These are phyloP conservation scores for Pythium angustatum DNA, from an alignment of 352 stramenopile species.

Conservation along the genomic window DNA sequence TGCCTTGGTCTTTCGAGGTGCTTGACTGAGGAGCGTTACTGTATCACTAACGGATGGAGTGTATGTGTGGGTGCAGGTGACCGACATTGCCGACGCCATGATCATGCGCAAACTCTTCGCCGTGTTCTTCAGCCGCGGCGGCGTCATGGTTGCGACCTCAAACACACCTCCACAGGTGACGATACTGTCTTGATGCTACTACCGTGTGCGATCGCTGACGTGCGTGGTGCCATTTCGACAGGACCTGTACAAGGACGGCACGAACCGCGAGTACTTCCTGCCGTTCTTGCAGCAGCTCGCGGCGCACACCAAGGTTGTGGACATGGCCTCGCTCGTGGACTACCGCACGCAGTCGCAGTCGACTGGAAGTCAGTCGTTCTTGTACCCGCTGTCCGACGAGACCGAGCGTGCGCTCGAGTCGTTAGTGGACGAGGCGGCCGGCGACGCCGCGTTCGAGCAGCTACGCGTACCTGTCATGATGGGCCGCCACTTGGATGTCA, in stretches of 20 bases:
- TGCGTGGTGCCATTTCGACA: constrained; percentile 7
- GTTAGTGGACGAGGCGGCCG: constrained; percentile 45
- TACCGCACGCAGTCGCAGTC: constrained; percentile 63
- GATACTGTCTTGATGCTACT: too few species aligned
- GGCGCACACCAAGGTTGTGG: constrained; percentile 81
- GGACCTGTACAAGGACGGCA: constrained; percentile 94
- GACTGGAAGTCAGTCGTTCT: constrained; percentile 41
- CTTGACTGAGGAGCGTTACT: too few species aligned
- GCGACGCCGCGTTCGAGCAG: constrained; percentile 27
- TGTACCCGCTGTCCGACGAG: constrained; percentile 45
- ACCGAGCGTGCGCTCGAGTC: constrained; percentile 43
- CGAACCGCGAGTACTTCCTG: constrained; percentile 96
- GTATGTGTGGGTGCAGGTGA: too few species aligned
- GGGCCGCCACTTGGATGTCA: constrained; percentile 59
- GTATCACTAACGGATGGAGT: too few species aligned
- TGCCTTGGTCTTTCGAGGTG: too few species aligned
- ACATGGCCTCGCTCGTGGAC: constrained; percentile 71
- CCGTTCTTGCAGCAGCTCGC: constrained; percentile 96
- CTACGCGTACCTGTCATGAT: constrained; percentile 80
- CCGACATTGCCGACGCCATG: constrained; percentile 96
- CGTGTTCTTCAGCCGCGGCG: constrained; percentile 86
- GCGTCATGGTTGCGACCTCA: constrained; percentile 95
- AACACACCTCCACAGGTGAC: constrained; percentile 84
- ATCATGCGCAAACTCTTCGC: constrained; percentile 96
- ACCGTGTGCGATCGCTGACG: not conserved